Evolutionary conservation across 2,329 filamentous ascomycete species (phyloP), one percentile per base, ranked within the genome.

Genomic region (Exophiala sp.): DNA sequence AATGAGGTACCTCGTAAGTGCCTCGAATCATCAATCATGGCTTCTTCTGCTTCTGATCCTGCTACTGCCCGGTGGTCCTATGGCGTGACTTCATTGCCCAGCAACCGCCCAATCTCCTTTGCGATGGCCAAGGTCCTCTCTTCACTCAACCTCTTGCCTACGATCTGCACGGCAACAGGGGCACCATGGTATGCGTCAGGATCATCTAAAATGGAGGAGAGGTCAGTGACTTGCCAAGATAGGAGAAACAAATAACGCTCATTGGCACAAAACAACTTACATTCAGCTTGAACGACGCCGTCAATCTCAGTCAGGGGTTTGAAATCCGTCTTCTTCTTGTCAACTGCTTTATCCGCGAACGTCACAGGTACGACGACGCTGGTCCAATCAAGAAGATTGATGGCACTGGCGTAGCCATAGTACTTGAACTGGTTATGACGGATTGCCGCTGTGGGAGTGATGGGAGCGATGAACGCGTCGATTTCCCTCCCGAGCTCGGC

Each of bases 351-450:
- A 30, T 58, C 56, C 10, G 54, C 54, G 43, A 55, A 53, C 8
- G 51, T 55, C 10, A 58, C 56, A 2, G 54, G 56, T 19, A 58
- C 68, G 1, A 76, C 70, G 0, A 73, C 72, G 24, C 67, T 68
- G 1, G 73, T 77, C 50, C 82, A 82, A 59, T 82, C 78, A 14
- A 81, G 56, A 14, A 78, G 41, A 56, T 82, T 83, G 38, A 80
- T 68, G 10, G 68, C 71, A 1, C 59, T 58, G 1, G 66, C 67
- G 51, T 75, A 76, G 38, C 68, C 73, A 48, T 71, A 66, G 55
- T 74, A 70, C 13, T 66, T 69, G 59, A 71, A 80, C 48, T 71
- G 29, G 27, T 50, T 41, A 6, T 38, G 46, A 10, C 65, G 60
- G 1, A 67, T 62, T 0, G 70, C 68, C 1, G 71, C 67, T 16